Base-by-base conservation (phyloP, 1,284 basidiomycete genomes). In the Cryptococcus jaspeensis region DNA sequence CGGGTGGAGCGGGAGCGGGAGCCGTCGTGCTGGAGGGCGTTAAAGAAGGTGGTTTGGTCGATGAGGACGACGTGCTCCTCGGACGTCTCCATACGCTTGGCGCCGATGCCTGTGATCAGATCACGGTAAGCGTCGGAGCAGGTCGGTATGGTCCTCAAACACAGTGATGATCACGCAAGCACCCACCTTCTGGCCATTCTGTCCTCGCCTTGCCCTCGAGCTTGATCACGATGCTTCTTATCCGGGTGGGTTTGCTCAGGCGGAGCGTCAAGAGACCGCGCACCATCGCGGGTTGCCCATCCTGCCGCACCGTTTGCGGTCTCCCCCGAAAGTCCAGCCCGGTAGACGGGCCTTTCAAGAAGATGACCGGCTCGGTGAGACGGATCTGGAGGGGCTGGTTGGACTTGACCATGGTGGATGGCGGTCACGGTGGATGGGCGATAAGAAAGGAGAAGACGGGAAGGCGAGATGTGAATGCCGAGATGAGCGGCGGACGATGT, bases 131-230 rank as follows among this genome's bases (percentile, higher is more conserved):
- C 18, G 38, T n/a, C 22, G 43, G 18, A 16, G 22, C 48, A 44
- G 9, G 6, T 16, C n/a, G 22, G 23, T 12, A 38, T 42, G 3
- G 9, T 18, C 16, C n/a, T 11, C 18, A 36, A 11, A 28, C 32
- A 37, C 18, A 41, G 35, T 22, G 12, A 43, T 28, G 32, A 4
- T 42, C n/a, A 36, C 9, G 35, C 20, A 15, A 42, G 13, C 28
- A 75, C 83, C 53, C 64, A 92, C 92, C 90, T 83, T 97, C 92
- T 4, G 89, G 87, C 89, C 92, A 96, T 62, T 84, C 83, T 15
- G 83, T 84, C 53, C 79, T 71, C 4, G 78, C 73, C 62, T 83
- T 88, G 6, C 90, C 94, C 51, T 85, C 81, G 20, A 98, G 80
- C 64, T 86, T 85, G 45, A 96, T 81, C 53, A 86, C 84, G 56